These are phyloP conservation scores for Claviceps spartinae DNA, from an alignment of 2,329 filamentous ascomycete species.

Conservation along the genomic window DNA sequence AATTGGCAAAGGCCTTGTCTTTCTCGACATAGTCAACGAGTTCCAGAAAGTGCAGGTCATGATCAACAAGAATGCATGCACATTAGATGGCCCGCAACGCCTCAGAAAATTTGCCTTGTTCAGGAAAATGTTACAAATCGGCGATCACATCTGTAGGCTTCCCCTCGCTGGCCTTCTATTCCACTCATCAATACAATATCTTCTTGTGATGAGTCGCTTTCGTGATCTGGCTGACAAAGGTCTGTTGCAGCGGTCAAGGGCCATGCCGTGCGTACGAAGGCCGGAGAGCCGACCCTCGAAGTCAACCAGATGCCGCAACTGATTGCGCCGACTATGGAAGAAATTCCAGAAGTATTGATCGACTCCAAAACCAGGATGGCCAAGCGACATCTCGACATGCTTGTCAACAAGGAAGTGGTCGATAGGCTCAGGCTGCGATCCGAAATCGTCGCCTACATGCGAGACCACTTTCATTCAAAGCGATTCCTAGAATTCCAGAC, in stretches of 20 bases:
- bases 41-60: slow-evolving; percentile 63
- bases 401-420: slow-evolving; percentile 55
- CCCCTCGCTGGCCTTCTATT: slow-evolving; percentile 7
- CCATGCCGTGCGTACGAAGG: slow-evolving; percentile 50
- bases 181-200: neutral
- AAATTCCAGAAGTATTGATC: slow-evolving; percentile 56
- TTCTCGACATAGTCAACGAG: slow-evolving; percentile 67
- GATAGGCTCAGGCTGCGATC: slow-evolving; percentile 64
- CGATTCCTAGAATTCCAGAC: slow-evolving; percentile 83
- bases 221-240: slow-evolving; percentile 9
- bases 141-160: slow-evolving; percentile 66
- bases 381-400: slow-evolving; percentile 73
- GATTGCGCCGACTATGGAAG: slow-evolving; percentile 65
- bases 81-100: slow-evolving; percentile 20
- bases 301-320: slow-evolving; percentile 56
- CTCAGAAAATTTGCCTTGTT: slow-evolving; percentile 41
- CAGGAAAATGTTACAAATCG: slow-evolving; percentile 55
- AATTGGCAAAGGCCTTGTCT: slow-evolving; percentile 66
- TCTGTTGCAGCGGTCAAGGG: slow-evolving; percentile 51
- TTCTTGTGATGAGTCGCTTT: slow-evolving; percentile 4
- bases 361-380: slow-evolving; percentile 61
- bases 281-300: slow-evolving; percentile 65
- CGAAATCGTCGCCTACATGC: slow-evolving; percentile 58
- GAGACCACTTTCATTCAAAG: slow-evolving; percentile 56
- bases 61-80: slow-evolving; percentile 47